phyloP scores from a whole-genome alignment of 306 rosid genomes.

The Luffa acutangula region DNA sequence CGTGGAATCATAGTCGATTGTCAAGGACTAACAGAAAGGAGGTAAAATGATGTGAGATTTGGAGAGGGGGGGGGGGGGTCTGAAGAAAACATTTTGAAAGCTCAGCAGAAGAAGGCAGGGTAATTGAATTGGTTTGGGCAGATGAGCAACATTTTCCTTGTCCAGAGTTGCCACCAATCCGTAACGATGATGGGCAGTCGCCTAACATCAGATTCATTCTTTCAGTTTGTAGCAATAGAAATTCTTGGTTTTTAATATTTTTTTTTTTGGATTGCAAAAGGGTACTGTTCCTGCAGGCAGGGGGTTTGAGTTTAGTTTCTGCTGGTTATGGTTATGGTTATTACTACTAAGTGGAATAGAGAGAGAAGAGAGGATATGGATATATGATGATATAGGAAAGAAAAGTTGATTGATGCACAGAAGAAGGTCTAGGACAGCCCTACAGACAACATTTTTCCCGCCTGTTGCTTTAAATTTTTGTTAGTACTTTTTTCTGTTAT shows the following conservation, averaged over 20 bases:
- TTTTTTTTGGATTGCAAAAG: constrained; percentile 64
- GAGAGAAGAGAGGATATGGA: constrained; percentile 13
- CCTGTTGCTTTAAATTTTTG: constrained; percentile 14
- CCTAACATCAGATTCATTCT: constrained; percentile 40
- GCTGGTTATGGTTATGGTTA: constrained; percentile 39
- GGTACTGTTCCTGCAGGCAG: constrained; percentile 34
- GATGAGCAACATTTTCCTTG: constrained; percentile 26
- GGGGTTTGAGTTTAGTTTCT: constrained; percentile 34
- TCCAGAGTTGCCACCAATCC: constrained; percentile 26
- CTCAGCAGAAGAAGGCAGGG: constrained; percentile 33
- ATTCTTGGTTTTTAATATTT: constrained; percentile 19
- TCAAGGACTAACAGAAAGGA: constrained; percentile 19
- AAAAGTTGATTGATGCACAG: constrained; percentile 23
- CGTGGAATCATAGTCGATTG: constrained; percentile 65
- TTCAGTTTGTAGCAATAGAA: constrained; percentile 55
- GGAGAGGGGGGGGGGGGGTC: constrained; percentile 16
- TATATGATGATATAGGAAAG: constrained; percentile 23
- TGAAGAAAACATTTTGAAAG: constrained; percentile 29
- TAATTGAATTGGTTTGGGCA: constrained; percentile 10
- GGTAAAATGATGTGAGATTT: constrained; percentile 6
- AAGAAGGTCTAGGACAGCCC: constrained; percentile 38
- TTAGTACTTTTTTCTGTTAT: constrained; percentile 23
- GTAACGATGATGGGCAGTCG: constrained; percentile 23
- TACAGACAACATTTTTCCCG: constrained; percentile 28
- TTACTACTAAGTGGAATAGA: constrained; percentile 8